phyloP scores from a whole-genome alignment of 1,284 basidiomycete species.

The Ganoderma resinaceum region DNA sequence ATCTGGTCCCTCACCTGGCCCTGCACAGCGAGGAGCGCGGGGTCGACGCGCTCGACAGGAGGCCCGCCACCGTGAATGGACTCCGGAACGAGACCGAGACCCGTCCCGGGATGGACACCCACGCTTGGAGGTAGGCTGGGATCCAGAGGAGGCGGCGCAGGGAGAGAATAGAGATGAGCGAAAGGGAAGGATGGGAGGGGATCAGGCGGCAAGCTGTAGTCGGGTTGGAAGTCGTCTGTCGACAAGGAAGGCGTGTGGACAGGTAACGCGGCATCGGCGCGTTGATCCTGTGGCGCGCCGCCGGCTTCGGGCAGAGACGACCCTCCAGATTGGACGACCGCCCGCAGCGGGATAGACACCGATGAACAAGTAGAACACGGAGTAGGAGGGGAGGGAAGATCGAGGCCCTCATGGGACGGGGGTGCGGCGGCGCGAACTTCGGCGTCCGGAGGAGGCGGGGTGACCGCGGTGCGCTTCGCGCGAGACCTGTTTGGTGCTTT shows the following conservation, averaged over 20 bases:
- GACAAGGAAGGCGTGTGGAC: background rate
- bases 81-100: background rate
- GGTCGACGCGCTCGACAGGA: background rate
- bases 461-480: background rate
- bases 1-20: background rate
- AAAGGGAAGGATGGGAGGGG: background rate
- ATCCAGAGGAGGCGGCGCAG: background rate
- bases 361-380: background rate
- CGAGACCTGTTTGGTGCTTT: background rate
- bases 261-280: background rate
- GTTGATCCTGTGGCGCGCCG: background rate
- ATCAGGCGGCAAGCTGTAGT: background rate
- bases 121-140: background rate
- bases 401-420: background rate
- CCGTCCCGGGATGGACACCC: background rate
- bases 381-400: background rate
- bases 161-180: background rate
- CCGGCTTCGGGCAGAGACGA: background rate
- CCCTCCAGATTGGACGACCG: background rate
- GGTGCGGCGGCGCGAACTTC: background rate
- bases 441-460: background rate
- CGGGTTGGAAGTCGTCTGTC: background rate
- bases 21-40: background rate
- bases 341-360: background rate
- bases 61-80: background rate